Percentiles rank a stretch among this genome's conserved stretches.
phyloP scores from a whole-genome alignment of 306 rosid genomes.

The Pterocarpus macrocarpus region DNA sequence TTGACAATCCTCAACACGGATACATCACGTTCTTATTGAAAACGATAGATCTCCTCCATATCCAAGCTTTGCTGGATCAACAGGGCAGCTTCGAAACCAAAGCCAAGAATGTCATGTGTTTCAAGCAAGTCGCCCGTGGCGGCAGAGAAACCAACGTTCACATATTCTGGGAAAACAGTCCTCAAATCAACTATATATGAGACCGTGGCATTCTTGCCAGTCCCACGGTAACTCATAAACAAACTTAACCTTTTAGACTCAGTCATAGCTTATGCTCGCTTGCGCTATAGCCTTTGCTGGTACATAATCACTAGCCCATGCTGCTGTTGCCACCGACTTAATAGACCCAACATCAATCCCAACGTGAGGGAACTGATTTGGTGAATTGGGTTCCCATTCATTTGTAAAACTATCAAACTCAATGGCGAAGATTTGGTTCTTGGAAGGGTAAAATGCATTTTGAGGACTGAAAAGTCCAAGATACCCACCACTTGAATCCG shows the following conservation, averaged over 20 bases:
- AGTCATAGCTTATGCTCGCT: conserved; percentile 48
- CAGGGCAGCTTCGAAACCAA: conserved; percentile 38
- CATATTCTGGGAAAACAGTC: conserved; percentile 46
- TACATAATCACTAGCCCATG: conserved; percentile 29
- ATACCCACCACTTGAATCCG: conserved; percentile 41
- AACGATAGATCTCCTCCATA: not conserved
- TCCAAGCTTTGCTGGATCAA: not conserved
- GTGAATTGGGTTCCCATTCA: conserved; percentile 18
- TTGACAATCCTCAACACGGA: no score
- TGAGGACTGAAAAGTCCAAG: conserved; percentile 51
- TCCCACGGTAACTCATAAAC: conserved; percentile 21
- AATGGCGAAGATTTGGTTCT: conserved; percentile 38
- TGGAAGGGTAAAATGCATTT: not conserved
- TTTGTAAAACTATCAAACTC: conserved; percentile 50
- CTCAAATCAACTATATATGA: conserved; percentile 39
- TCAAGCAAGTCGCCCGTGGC: conserved; percentile 44
- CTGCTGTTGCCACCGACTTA: conserved; percentile 7
- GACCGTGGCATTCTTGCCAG: not conserved
- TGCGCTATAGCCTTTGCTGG: not conserved
- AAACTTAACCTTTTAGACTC: conserved; percentile 19
- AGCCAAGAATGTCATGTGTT: conserved; percentile 45
- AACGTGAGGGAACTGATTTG: conserved; percentile 29
- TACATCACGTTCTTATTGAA: conserved; percentile 7
- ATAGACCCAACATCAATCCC: conserved; percentile 53
- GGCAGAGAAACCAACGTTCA: conserved; percentile 48